Evolutionary conservation across 768 basidiomycete genomes (phyloP).

Genomic region (Rhodocollybia butyracea): DNA sequence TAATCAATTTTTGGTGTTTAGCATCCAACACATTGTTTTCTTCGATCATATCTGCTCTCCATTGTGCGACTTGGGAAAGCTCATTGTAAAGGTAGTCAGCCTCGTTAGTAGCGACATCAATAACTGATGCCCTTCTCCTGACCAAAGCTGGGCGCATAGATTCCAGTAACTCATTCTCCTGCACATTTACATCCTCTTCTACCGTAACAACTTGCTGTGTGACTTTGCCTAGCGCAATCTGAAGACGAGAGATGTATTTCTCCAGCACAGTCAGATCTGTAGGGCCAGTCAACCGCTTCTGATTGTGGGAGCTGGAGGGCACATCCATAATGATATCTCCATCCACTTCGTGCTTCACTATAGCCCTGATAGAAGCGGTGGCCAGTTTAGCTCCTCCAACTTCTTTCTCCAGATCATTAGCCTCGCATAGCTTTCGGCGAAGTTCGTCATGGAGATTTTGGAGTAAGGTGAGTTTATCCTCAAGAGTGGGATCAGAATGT

Average conservation of each 20-base stretch:
- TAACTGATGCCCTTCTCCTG: neutral
- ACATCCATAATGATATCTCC: neutral
- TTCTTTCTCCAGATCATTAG: neutral
- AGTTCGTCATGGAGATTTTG: neutral
- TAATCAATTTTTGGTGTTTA: neutral
- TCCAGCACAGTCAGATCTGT: neutral
- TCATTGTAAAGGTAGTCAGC: neutral
- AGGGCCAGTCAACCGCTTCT: neutral
- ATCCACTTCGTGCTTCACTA: neutral
- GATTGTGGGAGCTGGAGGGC: neutral
- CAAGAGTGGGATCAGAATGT: neutral
- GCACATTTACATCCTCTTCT: neutral
- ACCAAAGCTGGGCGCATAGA: neutral
- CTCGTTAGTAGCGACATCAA: neutral
- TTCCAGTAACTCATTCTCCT: neutral
- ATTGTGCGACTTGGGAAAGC: neutral
- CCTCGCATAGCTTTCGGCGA: neutral
- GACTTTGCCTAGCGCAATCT: neutral
- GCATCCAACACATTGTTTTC: neutral
- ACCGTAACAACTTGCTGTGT: neutral
- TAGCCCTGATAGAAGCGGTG: neutral
- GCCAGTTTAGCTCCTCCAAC: neutral
- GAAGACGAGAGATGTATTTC: neutral
- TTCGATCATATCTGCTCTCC: neutral
- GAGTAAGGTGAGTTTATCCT: neutral